These are phyloP conservation scores for Perkinsus olseni DNA, from an alignment of 169 alveolate genomes.

Conservation along the genomic window DNA sequence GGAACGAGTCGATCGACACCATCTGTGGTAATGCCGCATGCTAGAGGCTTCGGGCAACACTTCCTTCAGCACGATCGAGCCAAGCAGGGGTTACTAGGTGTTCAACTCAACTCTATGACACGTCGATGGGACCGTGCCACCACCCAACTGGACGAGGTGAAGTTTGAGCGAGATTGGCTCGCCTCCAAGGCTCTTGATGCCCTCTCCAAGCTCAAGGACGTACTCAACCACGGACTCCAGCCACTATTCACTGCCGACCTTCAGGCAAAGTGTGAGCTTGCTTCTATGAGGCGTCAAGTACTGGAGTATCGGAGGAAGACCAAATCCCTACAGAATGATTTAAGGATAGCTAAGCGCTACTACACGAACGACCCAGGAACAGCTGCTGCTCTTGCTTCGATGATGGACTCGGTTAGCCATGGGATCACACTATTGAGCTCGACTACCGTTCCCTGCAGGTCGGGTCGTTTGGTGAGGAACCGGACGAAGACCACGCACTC, in stretches of 20 bases:
- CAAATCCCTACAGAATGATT: neutral
- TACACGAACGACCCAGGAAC: too few species aligned
- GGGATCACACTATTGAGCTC: too few species aligned
- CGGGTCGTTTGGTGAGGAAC: too few species aligned
- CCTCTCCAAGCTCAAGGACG: neutral
- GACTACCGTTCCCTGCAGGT: too few species aligned
- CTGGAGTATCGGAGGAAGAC: neutral
- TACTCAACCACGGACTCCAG: too few species aligned
- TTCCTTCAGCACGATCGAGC: neutral
- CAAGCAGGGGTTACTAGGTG: neutral
- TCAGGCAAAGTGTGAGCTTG: neutral
- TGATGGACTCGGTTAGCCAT: neutral
- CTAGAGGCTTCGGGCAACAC: too few species aligned
- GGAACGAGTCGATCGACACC: too few species aligned
- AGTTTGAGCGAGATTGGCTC: neutral
- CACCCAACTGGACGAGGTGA: neutral
- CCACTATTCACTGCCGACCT: too few species aligned
- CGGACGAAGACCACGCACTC: too few species aligned
- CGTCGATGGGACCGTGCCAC: neutral
- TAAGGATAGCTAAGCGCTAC: neutral
- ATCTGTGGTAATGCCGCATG: too few species aligned
- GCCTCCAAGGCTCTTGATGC: neutral
- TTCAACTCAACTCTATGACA: neutral
- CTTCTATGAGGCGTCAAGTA: neutral
- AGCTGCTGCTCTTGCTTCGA: neutral